Evolutionary conservation across 208 protist genomes (phyloP), one percentile per base, ranked within the genome.

Genomic region (Leptomonas seymouri): DNA sequence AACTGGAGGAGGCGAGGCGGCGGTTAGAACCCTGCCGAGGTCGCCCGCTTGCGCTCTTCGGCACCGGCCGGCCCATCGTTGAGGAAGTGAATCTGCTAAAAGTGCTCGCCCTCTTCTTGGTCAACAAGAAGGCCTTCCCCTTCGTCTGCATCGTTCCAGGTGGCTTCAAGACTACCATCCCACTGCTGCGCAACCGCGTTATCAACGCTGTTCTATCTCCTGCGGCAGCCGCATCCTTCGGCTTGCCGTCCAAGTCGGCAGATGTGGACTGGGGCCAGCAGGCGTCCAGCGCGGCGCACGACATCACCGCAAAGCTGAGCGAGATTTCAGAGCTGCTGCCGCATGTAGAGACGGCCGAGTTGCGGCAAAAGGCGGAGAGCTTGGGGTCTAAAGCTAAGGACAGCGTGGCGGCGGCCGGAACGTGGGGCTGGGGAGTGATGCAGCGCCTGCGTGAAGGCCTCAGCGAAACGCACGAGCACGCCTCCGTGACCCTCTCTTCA

Each of bases 1-100:
- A 62, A 30, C 48, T 81, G 44, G 53, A 49, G 76, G n/a, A 49
- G 89, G 66, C 80, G 81, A 61, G 82, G 90, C 23, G 64, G 72
- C 53, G 76, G 8, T 58, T 93, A 9, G 55, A 63, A 48, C 63
- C 74, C n/a, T 71, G 79, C 21, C 63, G 75, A 3, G 94, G 91
- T 16, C 58, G 54, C 36, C 87, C 96, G 44, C 51, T 97, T 1
- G 84, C 83, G 28, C 41, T 67, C 51, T 89, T 97, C 59, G 88
- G 91, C 25, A 95, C 91, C 0, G 91, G 91, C 2, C 80, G 89
- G 28, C 60, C 74, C 16, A 80, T 97, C 21, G 66, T 67, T n/a
- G 91, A 96, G 61, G 94, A 98, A 76, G 45, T 82, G 41, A 98
- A 97, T 67, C 70, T 96, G 70, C 74, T 98, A 18, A 90, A 92